Evolutionary conservation across 805 yeast genomes (phyloP), one percentile per base, ranked within the genome.

Genomic region (Wickerhamomyces bovis): DNA sequence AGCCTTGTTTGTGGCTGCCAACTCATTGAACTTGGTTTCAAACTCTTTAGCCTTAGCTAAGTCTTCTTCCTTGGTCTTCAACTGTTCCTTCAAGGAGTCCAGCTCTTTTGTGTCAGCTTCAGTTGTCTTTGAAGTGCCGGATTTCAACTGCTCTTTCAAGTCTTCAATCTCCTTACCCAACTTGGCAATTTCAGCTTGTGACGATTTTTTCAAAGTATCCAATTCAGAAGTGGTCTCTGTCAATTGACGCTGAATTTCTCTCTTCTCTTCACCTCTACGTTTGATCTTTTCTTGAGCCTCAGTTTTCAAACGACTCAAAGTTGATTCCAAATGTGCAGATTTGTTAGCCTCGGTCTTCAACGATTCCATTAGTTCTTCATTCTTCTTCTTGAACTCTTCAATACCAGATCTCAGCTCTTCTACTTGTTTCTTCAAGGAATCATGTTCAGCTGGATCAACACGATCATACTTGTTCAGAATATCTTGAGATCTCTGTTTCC

Each of bases 401-500:
- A 53, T 48, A 22, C 53, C 52, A 6, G 41, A 46, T 25, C 46
- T 51, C 48, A 65, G 48, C 20, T 50, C 51, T 19, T 51, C 61
- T 22, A 63, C 57, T 44, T 66, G 57, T 11, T 53, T 62, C 52
- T 68, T 67, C 47, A 72, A 55, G 13, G 55, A 57, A n/a, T 64
- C 63, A 47, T 69, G 63, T 49, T 74, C 77, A 6, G 59, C 69
- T 7, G 80, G 78, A 57, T 75, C 79, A 44, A 74, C 60, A 16
- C 75, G 70, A 41, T 73, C 73, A 48, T 69, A 70, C 44, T 69
- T 73, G 45, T 67, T 68, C 50, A 75, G 49, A 39, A 77, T 62
- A 44, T 73, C 76, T 44, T 74, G 74, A 7, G 79, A 64, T 49
- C 80, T 72, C 13, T 63, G 66, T 62, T 77, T 79, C 80, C 87